Evolutionary conservation across 78 protist genomes (phyloP).

Genomic region (Diacronema lutheri): DNA sequence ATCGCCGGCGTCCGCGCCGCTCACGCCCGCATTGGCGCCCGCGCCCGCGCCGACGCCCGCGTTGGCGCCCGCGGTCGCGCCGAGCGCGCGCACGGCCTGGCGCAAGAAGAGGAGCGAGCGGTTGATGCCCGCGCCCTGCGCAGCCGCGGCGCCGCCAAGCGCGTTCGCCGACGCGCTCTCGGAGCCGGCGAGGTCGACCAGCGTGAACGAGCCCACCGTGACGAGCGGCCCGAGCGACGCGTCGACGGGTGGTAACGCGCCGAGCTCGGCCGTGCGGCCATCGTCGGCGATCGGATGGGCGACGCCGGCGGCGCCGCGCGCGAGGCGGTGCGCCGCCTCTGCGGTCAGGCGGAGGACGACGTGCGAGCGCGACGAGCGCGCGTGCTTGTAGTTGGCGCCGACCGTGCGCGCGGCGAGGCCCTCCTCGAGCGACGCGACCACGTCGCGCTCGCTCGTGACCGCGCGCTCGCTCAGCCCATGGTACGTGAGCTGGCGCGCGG

Average conservation of each 20-base stretch:
- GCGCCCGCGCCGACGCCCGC: too few relatives aligned
- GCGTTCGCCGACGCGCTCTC: neutral
- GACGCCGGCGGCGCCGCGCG: neutral
- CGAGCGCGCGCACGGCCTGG: neutral
- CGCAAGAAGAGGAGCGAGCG: neutral
- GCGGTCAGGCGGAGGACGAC: neutral
- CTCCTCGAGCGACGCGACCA: neutral
- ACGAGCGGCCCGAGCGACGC: too few relatives aligned
- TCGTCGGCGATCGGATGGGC: neutral
- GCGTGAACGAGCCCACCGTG: neutral
- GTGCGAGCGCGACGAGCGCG: neutral
- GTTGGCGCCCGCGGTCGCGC: neutral
- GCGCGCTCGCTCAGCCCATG: neutral
- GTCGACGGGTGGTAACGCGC: too few relatives aligned
- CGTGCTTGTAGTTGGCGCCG: neutral
- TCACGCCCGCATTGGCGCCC: too few relatives aligned
- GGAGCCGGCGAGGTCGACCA: constrained; percentile 15
- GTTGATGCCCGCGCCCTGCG: neutral
- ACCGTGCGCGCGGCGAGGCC: neutral
- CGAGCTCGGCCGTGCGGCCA: too few relatives aligned
- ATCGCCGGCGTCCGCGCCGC: neutral
- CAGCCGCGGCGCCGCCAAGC: neutral
- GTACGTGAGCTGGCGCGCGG: neutral
- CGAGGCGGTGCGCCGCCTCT: neutral
- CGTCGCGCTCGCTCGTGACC: neutral